phyloP scores from a whole-genome alignment of 2,329 filamentous ascomycete species.

The Penicillium thymicola region DNA sequence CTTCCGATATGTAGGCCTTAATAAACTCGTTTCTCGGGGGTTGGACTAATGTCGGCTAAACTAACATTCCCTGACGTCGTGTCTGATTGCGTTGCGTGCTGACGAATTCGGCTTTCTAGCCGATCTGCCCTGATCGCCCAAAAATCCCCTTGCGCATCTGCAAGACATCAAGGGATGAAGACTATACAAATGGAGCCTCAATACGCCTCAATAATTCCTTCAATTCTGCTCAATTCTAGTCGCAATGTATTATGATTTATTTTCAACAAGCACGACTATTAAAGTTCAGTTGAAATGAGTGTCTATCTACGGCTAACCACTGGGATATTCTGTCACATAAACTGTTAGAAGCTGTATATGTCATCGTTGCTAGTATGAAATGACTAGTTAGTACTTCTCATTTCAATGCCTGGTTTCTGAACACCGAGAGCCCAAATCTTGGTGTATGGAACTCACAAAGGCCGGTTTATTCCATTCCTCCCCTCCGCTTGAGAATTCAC shows the following conservation, averaged over 20 bases:
- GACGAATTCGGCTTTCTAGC: slow-evolving; percentile 15
- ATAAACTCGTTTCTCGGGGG: neutral
- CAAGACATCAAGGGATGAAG: neutral
- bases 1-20: neutral
- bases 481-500: slow-evolving; percentile 56
- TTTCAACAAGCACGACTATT: neutral
- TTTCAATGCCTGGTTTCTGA: neutral
- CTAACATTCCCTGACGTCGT: neutral
- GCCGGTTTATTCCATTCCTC: slow-evolving; percentile 43
- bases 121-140: slow-evolving; percentile 3
- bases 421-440: no score
- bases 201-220: no score
- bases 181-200: neutral
- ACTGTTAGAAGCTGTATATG: neutral
- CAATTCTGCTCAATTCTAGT: neutral
- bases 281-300: neutral
- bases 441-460: slow-evolving; percentile 39
- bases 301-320: neutral
- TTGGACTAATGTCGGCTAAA: slow-evolving; percentile 3
- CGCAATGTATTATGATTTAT: neutral
- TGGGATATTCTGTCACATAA: neutral
- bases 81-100: neutral
- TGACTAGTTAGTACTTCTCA: neutral
- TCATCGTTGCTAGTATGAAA: neutral
- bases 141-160: neutral